Conservation (phyloP, 208 protist species). For the Acanthamoeba quina region DNA sequence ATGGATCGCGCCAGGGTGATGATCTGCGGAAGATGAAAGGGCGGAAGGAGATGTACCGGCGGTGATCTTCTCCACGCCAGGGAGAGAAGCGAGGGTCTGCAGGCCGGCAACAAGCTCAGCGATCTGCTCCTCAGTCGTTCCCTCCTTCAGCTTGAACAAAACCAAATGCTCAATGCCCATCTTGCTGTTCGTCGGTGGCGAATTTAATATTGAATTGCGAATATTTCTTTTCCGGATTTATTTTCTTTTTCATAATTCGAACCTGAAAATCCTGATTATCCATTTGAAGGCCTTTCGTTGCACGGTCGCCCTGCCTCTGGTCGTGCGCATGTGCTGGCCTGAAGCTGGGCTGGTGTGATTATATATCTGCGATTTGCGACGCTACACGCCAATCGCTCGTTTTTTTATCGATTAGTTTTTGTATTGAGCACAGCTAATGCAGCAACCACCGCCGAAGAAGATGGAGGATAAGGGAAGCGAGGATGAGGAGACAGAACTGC, state of each 20-base stretch:
- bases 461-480: background rate
- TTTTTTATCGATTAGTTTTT: no score
- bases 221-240: background rate
- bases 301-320: no score
- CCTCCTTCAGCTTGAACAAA: constrained; percentile 65
- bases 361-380: no score
- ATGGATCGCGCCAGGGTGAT: background rate
- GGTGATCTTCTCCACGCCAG: constrained; percentile 30
- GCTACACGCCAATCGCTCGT: no score
- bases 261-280: background rate
- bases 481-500: constrained; percentile 45
- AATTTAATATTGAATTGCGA: background rate
- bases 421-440: background rate
- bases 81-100: background rate
- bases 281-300: background rate
- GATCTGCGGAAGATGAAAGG: background rate
- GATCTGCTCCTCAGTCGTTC: constrained; percentile 42
- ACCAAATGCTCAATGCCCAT: constrained; percentile 57
- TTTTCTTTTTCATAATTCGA: background rate
- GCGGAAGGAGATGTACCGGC: constrained; percentile 14
- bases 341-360: no score
- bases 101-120: background rate
- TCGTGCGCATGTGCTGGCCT: no score
- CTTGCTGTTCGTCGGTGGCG: background rate
- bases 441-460: background rate